Base-by-base conservation (phyloP, 176 grass and related monocot genomes). In the Zizania latifolia region DNA sequence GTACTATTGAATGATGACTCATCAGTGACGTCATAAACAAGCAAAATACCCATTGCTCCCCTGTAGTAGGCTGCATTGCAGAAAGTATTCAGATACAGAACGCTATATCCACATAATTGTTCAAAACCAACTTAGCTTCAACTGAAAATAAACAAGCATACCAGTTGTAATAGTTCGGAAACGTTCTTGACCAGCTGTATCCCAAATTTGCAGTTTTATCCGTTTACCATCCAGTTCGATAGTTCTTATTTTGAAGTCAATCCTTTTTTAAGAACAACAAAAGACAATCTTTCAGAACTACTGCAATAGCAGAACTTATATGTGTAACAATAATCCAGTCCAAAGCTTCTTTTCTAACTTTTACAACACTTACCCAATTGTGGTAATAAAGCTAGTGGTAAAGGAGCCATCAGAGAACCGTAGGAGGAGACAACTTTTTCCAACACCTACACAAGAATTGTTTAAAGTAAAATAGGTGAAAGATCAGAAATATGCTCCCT, bases 201-300 rank as follows among this genome's bases (percentile, higher is more conserved):
- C 85, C 85, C 85, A 87, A 43, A 87, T 87, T 64, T 87, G 85
- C 31, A 87, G 62, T 70, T 87, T 87, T n/a, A 87, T 87, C 31
- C 85, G 66, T 60, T 87, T 87, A 48, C 85, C 79, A 61, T 87
- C 85, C 27, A 87, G 50, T 34, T 87, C 85, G 21, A 87, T 51
- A 33, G 85, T 87, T 53, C 85, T 82, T 87, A 87, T 87, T 54
- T 87, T 87, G 51, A 87, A 87, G 50, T 87, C 85, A 34, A 87
- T 87, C 16, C 80, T 87, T 19, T 65, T 76, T 21, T n/a, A 77
- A 50, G 55, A 63, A 34, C 16, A 64, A n/a, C n/a, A 26, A 40
- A 6, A 10, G 31, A 41, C 16, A 63, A 45, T 0, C 2, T 30
- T 76, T 65, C 23, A 82, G 55, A 48, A 28, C 10, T 32, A 48